These are phyloP conservation scores for Coemansia sp. DNA, from an alignment of 192 early-diverging fungal genomes.

Conservation along the genomic window DNA sequence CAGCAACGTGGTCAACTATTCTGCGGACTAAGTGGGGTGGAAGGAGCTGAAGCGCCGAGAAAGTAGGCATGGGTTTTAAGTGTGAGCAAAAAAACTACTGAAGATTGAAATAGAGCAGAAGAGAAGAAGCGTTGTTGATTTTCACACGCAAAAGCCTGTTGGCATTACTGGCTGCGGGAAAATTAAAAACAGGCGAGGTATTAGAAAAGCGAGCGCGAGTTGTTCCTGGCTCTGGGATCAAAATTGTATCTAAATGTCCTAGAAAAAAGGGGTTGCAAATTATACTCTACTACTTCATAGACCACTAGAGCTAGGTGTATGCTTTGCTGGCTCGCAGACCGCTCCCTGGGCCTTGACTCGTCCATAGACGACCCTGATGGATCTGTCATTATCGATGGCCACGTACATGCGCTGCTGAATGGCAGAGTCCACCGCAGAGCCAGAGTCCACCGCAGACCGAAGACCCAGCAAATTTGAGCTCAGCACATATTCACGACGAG, in stretches of 20 bases:
- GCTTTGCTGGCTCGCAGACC: neutral
- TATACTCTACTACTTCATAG: neutral
- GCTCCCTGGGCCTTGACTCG: constrained; percentile 17
- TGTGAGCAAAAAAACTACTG: neutral
- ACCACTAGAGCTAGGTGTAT: neutral
- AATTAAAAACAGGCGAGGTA: too few relatives aligned
- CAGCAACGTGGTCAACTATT: neutral
- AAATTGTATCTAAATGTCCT: too few relatives aligned
- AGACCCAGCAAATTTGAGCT: constrained; percentile 9
- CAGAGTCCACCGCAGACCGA: neutral
- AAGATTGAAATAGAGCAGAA: neutral
- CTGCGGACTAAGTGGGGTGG: neutral
- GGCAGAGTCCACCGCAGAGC: neutral
- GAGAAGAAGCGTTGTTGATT: too few relatives aligned
- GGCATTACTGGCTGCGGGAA: too few relatives aligned
- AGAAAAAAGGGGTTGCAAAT: neutral
- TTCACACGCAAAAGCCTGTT: too few relatives aligned
- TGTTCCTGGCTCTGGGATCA: too few relatives aligned
- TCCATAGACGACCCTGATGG: constrained; percentile 33
- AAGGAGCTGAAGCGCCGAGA: neutral
- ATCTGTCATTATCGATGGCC: constrained; percentile 27
- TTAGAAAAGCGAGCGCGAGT: too few relatives aligned
- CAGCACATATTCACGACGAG: constrained; percentile 36
- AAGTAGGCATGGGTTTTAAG: neutral
- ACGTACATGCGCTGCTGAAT: constrained; percentile 42